Evolutionary conservation across 495 filamentous ascomycete genomes (phyloP).

Genomic region (Penicillium macrosclerotiorum): DNA sequence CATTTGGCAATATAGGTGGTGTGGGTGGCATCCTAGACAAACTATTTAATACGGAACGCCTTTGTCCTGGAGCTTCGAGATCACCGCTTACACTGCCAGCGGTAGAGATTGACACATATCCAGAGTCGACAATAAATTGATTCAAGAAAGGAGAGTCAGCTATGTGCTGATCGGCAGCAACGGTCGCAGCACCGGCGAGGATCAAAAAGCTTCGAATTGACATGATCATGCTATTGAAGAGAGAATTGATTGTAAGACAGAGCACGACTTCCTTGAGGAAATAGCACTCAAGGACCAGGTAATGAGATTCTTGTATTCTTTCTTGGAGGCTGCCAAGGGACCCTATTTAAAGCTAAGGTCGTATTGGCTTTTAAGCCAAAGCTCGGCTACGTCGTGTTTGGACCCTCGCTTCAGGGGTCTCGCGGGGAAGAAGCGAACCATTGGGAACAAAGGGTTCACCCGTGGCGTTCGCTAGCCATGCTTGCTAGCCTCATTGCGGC

Average conservation of each 20-base stretch:
- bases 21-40: conserved; percentile 1
- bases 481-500: not conserved
- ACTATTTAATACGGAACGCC: not conserved
- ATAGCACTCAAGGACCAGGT: not conserved
- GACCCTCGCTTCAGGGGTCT: not conserved
- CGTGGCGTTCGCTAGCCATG: not conserved
- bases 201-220: not conserved
- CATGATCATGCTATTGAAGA: not conserved
- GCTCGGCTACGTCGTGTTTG: not conserved
- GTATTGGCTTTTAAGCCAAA: not conserved
- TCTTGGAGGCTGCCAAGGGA: conserved; percentile 1
- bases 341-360: conserved; percentile 5
- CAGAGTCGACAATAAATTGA: conserved; percentile 1
- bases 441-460: not conserved
- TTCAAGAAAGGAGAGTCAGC: conserved; percentile 3
- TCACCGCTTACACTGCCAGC: conserved; percentile 1
- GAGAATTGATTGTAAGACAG: not conserved
- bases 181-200: not conserved
- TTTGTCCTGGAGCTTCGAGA: not conserved
- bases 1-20: conserved; percentile 5
- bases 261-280: not conserved
- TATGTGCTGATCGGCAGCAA: conserved; percentile 1
- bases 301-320: not conserved
- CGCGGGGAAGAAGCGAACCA: not conserved
- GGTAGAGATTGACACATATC: conserved; percentile 2